A percentile compares a stretch with the other conserved stretches of the same genome.
phyloP scores from a whole-genome alignment of 208 protist species.

The Leishmania lainsoni region DNA sequence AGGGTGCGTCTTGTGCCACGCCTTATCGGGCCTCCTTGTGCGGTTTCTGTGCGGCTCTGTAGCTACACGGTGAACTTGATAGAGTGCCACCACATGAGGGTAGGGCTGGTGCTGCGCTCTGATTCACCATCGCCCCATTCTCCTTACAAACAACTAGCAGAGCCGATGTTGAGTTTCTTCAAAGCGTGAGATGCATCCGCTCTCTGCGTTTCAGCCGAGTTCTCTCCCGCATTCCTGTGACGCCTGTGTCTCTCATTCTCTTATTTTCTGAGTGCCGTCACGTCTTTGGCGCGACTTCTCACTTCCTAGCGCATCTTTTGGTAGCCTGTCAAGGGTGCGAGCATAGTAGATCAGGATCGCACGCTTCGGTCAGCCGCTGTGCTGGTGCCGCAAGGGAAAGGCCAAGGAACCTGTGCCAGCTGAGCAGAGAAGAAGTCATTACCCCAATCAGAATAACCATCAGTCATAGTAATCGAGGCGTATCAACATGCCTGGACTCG shows the following conservation, averaged over 20 bases:
- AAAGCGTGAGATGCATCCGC: background rate
- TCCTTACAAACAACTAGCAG: background rate
- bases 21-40: background rate
- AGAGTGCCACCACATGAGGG: background rate
- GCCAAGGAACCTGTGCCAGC: background rate
- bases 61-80: background rate
- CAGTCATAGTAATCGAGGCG: background rate
- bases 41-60: background rate
- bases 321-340: background rate
- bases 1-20: background rate
- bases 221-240: slow-evolving; percentile 7
- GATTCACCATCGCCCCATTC: background rate
- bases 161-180: too few relatives aligned
- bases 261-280: background rate
- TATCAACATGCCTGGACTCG: slow-evolving; percentile 9
- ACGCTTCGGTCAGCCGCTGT: background rate
- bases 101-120: background rate
- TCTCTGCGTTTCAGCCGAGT: background rate
- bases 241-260: background rate
- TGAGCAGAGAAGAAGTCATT: background rate
- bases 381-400: background rate
- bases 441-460: background rate
- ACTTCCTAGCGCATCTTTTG: too few relatives aligned
- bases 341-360: background rate
- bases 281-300: background rate